Conservation (phyloP, 495 filamentous ascomycete genomes). For the Astrocystis sublimbata region DNA sequence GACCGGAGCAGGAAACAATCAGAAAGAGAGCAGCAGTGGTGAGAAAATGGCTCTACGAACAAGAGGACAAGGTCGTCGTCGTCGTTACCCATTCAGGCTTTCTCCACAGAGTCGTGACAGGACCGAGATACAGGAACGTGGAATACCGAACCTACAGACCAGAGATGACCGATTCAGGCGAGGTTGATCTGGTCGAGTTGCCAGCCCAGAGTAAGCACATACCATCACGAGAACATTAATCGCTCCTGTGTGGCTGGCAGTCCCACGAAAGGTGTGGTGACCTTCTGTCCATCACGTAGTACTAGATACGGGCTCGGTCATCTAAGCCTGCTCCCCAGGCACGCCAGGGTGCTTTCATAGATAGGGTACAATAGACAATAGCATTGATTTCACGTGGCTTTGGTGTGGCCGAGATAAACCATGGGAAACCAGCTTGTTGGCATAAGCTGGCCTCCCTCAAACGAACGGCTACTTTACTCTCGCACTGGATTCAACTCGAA, state of each 20-base stretch:
- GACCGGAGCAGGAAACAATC: conserved; percentile 42
- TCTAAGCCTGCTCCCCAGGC: no score
- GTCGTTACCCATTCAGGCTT: conserved; percentile 56
- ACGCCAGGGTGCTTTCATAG: no score
- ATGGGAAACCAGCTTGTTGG: conserved; percentile 33
- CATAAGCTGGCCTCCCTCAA: conserved; percentile 33
- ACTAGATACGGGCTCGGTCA: no score
- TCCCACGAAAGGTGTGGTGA: neutral
- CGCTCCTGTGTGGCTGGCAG: neutral
- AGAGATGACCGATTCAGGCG: conserved; percentile 32
- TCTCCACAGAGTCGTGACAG: conserved; percentile 39
- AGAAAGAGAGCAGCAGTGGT: conserved; percentile 41
- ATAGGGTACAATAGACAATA: no score
- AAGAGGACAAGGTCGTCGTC: conserved; percentile 53
- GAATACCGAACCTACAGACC: conserved; percentile 54
- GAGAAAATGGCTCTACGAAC: conserved; percentile 42
- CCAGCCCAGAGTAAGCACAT: conserved; percentile 13
- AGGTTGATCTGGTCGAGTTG: conserved; percentile 34
- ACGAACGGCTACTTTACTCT: conserved; percentile 36
- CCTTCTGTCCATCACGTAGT: neutral
- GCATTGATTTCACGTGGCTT: neutral
- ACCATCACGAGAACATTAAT: conserved; percentile 5
- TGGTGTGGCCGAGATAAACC: conserved; percentile 37
- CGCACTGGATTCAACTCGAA: conserved; percentile 34
- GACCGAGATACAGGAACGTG: conserved; percentile 45